Percentiles rank a stretch among this genome's conserved stretches.
phyloP scores from a whole-genome alignment of 108 stramenopile species.

The Fistulifera solaris region DNA sequence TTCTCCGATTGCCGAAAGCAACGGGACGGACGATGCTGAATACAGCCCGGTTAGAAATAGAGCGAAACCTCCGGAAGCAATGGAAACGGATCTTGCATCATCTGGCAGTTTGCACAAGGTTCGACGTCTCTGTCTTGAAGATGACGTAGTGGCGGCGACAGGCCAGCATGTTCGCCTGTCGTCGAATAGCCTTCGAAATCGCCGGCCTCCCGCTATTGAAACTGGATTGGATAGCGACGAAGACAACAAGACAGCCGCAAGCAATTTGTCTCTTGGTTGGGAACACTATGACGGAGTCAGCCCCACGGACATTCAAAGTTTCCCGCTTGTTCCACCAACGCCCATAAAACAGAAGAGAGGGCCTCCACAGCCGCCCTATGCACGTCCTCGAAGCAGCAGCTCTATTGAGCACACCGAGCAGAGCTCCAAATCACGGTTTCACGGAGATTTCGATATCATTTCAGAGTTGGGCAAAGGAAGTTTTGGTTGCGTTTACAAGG shows the following conservation, averaged over 20 bases:
- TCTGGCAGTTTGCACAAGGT: constrained; percentile 26
- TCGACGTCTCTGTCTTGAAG: constrained; percentile 24
- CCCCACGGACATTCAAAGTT: not conserved
- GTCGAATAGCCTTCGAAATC: not conserved
- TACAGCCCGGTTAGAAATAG: not conserved
- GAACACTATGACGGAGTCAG: not conserved
- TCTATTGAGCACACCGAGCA: not conserved
- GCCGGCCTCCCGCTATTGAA: not conserved
- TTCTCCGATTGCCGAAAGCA: constrained; percentile 23
- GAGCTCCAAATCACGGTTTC: constrained; percentile 31
- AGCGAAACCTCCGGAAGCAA: constrained; percentile 1
- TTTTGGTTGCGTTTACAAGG: constrained; percentile 77
- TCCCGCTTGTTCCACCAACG: constrained; percentile 1
- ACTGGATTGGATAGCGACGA: constrained; percentile 12
- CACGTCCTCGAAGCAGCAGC: constrained; percentile 1
- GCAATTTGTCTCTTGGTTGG: not conserved
- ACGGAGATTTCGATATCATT: constrained; percentile 68
- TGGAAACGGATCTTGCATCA: constrained; percentile 1
- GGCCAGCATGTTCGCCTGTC: not conserved
- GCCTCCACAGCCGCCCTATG: not conserved
- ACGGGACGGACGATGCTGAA: not conserved
- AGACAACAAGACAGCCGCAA: constrained; percentile 32
- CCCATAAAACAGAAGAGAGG: constrained; percentile 5
- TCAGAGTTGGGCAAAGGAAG: constrained; percentile 67
- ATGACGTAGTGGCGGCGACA: constrained; percentile 26